Base-by-base conservation (phyloP, 129 eudicot species). In the Silybum marianum region DNA sequence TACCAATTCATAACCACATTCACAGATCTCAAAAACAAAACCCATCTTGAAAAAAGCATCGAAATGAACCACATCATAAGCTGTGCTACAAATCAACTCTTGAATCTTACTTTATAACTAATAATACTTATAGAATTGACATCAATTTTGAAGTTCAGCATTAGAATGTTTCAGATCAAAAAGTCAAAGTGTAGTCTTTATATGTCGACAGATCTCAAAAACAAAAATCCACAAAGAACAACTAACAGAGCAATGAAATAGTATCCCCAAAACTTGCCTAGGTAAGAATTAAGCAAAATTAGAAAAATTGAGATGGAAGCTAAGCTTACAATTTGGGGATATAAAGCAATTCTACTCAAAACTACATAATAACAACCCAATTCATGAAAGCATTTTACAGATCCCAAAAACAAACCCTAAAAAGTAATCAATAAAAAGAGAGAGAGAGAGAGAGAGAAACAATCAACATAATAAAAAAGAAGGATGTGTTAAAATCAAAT, bases 401-500 rank as follows among this genome's bases (percentile, higher is more conserved):
- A 75, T 75, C 79, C 46, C 70, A 32, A 18, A 48, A 19, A 51
- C 21, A 75, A 75, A 32, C 71, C 79, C 69, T 75, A 75, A 54
- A 75, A 4, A 21, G 36, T 32, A 32, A 32, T 32, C 4, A 74
- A 40, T 1, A 40, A 10, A 42, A 3, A 11, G 12, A 40, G 1
- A 51, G 63, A 7, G n/a, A n/a, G n/a, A n/a, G n/a, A 42, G 16
- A 11, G 12, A 40, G 1, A 51, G 63, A 7, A 0, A 51, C 9
- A 44, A 48, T 32, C 6, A 71, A 34, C 16, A 71, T 18, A 34
- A 34, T 34, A 26, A 24, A 38, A 38, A 3, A 69, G 23, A 11
- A 21, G 14, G 34, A 48, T 26, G 34, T 51, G 77, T 12, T 12
- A 32, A 71, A 63, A 32, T 32, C 36, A 32, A 32, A 23, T 8